These are phyloP conservation scores for Friedmanniomyces endolithicus DNA, from an alignment of 495 filamentous ascomycete genomes.

Conservation along the genomic window DNA sequence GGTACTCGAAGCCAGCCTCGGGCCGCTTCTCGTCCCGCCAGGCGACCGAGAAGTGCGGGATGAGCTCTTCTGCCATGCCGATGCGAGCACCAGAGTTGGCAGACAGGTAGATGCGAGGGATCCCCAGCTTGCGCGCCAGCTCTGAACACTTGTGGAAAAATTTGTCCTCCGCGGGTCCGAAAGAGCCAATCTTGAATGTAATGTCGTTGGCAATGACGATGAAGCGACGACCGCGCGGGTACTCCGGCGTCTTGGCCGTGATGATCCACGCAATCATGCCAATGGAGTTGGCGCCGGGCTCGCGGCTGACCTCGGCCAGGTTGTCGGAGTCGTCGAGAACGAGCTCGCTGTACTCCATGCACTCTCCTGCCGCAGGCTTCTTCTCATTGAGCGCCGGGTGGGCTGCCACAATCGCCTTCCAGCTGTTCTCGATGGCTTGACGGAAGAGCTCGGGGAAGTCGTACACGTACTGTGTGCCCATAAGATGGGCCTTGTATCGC, in stretches of 20 bases:
- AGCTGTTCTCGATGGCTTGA: constrained; percentile 93
- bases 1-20: constrained; percentile 91
- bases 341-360: constrained; percentile 88
- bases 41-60: constrained; percentile 90
- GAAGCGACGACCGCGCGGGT: constrained; percentile 81
- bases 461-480: constrained; percentile 98
- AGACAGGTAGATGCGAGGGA: constrained; percentile 93
- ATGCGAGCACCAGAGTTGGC: constrained; percentile 99
- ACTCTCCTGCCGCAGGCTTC: constrained; percentile 75
- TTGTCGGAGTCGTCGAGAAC: constrained; percentile 89
- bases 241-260: constrained; percentile 95
- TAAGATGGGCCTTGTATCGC: constrained; percentile 96
- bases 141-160: constrained; percentile 99
- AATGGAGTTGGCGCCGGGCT: constrained; percentile 85
- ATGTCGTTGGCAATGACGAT: constrained; percentile 98
- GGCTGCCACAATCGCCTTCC: constrained; percentile 59
- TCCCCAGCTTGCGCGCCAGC: constrained; percentile 79
- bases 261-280: constrained; percentile 99
- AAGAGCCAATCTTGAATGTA: constrained; percentile 96
- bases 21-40: constrained; percentile 82
- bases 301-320: constrained; percentile 80
- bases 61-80: constrained; percentile 90
- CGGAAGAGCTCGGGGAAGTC: constrained; percentile 99
- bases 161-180: constrained; percentile 88
- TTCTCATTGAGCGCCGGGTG: constrained; percentile 61